Evolutionary conservation across 768 basidiomycete species (phyloP).

Genomic region (Termitomyces sp.): DNA sequence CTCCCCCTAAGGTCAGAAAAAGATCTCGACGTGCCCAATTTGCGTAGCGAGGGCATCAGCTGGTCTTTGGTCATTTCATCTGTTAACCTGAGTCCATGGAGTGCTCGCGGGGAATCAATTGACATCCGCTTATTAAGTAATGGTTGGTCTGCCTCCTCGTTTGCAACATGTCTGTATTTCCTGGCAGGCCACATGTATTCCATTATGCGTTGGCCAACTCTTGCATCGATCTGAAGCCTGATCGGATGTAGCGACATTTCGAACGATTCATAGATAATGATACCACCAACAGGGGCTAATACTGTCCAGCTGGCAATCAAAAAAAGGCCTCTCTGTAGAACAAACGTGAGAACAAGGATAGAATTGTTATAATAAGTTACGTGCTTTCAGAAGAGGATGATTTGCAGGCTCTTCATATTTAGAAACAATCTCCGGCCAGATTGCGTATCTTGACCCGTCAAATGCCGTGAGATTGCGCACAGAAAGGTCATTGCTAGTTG

Average conservation of each 20-base stretch:
- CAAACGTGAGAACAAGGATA: not conserved
- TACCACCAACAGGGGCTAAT: conserved; percentile 89
- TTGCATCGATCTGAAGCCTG: conserved; percentile 80
- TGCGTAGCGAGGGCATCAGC: conserved; percentile 39
- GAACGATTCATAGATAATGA: conserved; percentile 82
- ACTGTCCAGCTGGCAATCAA: conserved; percentile 75
- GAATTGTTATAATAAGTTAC: conserved; percentile 7
- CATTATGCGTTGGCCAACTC: conserved; percentile 75
- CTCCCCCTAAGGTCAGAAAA: conserved; percentile 62
- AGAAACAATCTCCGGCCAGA: conserved; percentile 84
- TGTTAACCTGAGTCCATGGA: conserved; percentile 17
- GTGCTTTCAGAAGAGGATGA: conserved; percentile 69
- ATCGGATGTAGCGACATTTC: conserved; percentile 82
- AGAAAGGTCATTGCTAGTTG: conserved; percentile 70
- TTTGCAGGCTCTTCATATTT: conserved; percentile 68
- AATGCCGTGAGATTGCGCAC: conserved; percentile 80
- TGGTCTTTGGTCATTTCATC: conserved; percentile 8
- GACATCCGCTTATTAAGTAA: conserved; percentile 31
- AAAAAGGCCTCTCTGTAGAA: conserved; percentile 61
- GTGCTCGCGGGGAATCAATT: conserved; percentile 43
- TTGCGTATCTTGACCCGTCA: conserved; percentile 76
- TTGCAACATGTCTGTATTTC: conserved; percentile 29
- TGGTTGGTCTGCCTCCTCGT: conserved; percentile 12
- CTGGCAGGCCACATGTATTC: conserved; percentile 84
- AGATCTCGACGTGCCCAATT: conserved; percentile 58